A percentile compares a stretch with the other conserved stretches of the same genome.
Evolutionary conservation across 495 filamentous ascomycete species (phyloP).

Genomic region (Neurospora hispaniola): DNA sequence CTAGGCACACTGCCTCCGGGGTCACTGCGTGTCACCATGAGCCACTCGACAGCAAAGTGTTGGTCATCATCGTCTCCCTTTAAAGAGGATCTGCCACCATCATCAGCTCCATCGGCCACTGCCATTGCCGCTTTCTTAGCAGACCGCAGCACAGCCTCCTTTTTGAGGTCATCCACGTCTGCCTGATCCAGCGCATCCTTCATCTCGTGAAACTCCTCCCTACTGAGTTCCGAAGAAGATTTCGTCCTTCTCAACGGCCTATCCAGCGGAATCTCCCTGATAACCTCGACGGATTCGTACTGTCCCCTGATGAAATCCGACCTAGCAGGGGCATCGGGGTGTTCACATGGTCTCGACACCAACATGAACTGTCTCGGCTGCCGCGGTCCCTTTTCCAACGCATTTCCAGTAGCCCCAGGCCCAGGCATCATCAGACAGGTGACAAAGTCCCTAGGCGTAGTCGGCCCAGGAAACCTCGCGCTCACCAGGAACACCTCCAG

Average conservation of each 20-base stretch:
- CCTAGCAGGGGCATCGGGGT: slow-evolving; percentile 57
- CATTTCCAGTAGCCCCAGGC: slow-evolving; percentile 6
- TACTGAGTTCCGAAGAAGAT: slow-evolving; percentile 24
- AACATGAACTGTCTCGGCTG: slow-evolving; percentile 65
- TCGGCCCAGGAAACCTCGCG: slow-evolving; percentile 83
- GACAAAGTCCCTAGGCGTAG: slow-evolving; percentile 80
- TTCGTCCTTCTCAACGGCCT: slow-evolving; percentile 21
- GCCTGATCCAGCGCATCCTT: neutral
- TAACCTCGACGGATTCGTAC: slow-evolving; percentile 88
- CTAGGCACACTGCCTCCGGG: slow-evolving; percentile 86
- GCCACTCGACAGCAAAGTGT: slow-evolving; percentile 67
- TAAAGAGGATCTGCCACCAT: neutral
- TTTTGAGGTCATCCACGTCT: slow-evolving; percentile 11
- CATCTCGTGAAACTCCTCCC: slow-evolving; percentile 11
- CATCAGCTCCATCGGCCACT: slow-evolving; percentile 2
- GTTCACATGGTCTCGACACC: slow-evolving; percentile 71
- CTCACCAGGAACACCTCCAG: slow-evolving; percentile 65
- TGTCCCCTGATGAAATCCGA: slow-evolving; percentile 67
- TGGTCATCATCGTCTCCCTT: slow-evolving; percentile 4
- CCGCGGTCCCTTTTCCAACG: neutral
- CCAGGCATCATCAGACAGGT: slow-evolving; percentile 56
- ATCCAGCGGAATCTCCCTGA: slow-evolving; percentile 63
- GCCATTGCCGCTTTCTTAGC: slow-evolving; percentile 7
- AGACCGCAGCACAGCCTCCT: slow-evolving; percentile 22
- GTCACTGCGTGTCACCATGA: slow-evolving; percentile 93